Conservation (phyloP, 1,284 basidiomycete species). For the Trichosporon sp. region DNA sequence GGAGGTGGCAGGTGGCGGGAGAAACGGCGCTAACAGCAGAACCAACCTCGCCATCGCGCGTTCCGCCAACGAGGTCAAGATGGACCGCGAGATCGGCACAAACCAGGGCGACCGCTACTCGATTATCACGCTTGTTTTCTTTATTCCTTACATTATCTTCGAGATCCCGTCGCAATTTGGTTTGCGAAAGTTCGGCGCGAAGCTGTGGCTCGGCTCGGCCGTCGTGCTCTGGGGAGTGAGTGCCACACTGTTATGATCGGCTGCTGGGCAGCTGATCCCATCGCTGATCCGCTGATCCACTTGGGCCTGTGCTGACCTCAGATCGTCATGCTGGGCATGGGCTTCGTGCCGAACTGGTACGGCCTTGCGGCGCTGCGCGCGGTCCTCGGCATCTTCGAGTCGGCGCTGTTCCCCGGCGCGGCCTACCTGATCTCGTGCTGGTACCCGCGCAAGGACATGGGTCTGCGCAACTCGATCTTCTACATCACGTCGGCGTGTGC, state of each 20-base stretch:
- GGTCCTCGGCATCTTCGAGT: conserved; percentile 48
- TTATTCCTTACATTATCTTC: conserved; percentile 31
- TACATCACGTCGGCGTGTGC: conserved; percentile 40
- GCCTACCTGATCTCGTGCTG: conserved; percentile 51
- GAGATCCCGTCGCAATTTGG: conserved; percentile 16
- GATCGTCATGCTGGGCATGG: conserved; percentile 47
- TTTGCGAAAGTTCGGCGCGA: conserved; percentile 23
- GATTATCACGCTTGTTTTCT: conserved; percentile 44
- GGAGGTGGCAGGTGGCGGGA: neutral
- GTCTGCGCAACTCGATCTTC: conserved; percentile 44
- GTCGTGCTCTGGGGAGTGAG: conserved; percentile 25
- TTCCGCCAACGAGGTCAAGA: conserved; percentile 16
- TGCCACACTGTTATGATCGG: conserved; percentile 30
- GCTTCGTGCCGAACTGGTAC: conserved; percentile 39
- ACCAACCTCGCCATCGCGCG: conserved; percentile 27
- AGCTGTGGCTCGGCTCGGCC: conserved; percentile 28
- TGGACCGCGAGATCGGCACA: conserved; percentile 27
- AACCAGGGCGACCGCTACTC: conserved; percentile 44
- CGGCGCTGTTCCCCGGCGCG: conserved; percentile 43
- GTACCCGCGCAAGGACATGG: conserved; percentile 53
- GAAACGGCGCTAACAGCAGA: neutral
- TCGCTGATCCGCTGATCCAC: neutral
- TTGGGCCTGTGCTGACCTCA: conserved; percentile 32
- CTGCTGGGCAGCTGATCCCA: neutral
- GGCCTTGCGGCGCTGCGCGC: conserved; percentile 47